A percentile compares a stretch with the other conserved stretches of the same genome.
Evolutionary conservation across 768 basidiomycete species (phyloP).

Genomic region (Saitozyma sp.): DNA sequence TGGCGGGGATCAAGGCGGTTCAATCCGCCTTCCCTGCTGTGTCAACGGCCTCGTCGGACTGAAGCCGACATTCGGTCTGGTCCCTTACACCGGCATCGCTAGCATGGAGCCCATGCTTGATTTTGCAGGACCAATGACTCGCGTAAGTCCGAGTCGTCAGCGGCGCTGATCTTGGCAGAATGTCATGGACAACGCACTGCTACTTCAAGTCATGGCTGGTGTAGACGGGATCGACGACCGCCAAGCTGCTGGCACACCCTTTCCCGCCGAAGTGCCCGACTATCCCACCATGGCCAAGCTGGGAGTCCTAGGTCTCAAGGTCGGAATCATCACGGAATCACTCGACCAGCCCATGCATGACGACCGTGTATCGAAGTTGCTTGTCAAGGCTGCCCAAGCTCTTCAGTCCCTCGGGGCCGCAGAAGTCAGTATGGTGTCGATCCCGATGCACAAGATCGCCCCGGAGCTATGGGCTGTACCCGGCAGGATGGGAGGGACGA

Average conservation of each 20-base stretch:
- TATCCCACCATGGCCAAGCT: conserved; percentile 38
- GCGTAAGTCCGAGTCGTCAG: conserved; percentile 24
- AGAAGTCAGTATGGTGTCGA: conserved; percentile 54
- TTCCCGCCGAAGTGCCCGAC: conserved; percentile 52
- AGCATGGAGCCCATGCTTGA: conserved; percentile 26
- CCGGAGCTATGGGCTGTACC: conserved; percentile 31
- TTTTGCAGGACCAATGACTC: conserved; percentile 50
- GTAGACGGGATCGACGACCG: conserved; percentile 58
- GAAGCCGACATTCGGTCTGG: conserved; percentile 56
- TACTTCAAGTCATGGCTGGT: conserved; percentile 57
- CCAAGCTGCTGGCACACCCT: conserved; percentile 50
- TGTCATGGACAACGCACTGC: conserved; percentile 55
- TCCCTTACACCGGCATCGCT: conserved; percentile 57
- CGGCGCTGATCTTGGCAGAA: conserved; percentile 18
- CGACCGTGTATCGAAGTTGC: conserved; percentile 52
- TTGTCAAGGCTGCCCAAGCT: conserved; percentile 52
- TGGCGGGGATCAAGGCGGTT: conserved; percentile 59
- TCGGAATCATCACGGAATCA: conserved; percentile 56
- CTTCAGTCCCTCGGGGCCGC: conserved; percentile 55
- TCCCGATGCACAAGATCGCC: conserved; percentile 52
- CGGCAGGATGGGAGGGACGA: conserved; percentile 30
- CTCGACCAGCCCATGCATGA: conserved; percentile 53
- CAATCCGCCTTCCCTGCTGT: conserved; percentile 54
- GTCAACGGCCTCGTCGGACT: conserved; percentile 57
- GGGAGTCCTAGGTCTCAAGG: conserved; percentile 52